Percentiles rank a stretch among this genome's conserved stretches.
phyloP scores from a whole-genome alignment of 2,329 filamentous ascomycete genomes.

The Calonectria pauciramosa region DNA sequence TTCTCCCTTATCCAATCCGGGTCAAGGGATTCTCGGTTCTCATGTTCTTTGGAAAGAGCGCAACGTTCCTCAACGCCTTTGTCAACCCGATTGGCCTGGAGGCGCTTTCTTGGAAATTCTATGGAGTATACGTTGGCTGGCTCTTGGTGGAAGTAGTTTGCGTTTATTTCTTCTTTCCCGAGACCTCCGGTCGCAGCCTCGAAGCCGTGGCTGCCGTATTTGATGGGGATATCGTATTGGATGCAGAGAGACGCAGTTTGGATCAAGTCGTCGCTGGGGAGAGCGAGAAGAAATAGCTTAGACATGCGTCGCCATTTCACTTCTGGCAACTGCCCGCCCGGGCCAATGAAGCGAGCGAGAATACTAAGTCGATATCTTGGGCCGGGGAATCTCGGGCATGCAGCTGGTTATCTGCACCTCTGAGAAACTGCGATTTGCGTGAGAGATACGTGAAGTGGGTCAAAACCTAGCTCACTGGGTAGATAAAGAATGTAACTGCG shows the following conservation, averaged over 20 bases:
- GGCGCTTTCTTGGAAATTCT: slow-evolving; percentile 26
- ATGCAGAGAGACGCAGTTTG: background rate
- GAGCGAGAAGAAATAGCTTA: background rate
- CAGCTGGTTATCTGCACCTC: background rate
- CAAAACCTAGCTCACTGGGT: background rate
- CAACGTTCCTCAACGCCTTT: slow-evolving; percentile 24
- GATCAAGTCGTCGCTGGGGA: background rate
- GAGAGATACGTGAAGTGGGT: background rate
- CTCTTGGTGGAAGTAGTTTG: slow-evolving; percentile 16
- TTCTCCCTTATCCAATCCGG: slow-evolving; percentile 30
- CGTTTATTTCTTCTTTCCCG: slow-evolving; percentile 20
- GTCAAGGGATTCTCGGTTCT: slow-evolving; percentile 35
- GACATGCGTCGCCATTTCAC: background rate
- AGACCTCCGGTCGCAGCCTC: slow-evolving; percentile 20
- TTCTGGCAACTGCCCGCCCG: no score
- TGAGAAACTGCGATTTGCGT: background rate
- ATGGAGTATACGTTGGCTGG: slow-evolving; percentile 25
- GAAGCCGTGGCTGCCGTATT: slow-evolving; percentile 4
- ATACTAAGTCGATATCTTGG: background rate
- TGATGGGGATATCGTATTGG: background rate
- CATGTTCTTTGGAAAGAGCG: slow-evolving; percentile 33
- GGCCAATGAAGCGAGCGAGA: background rate
- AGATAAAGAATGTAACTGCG: background rate
- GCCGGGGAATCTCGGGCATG: background rate
- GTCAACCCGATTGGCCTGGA: slow-evolving; percentile 27